Conservation (phyloP, 768 basidiomycete genomes). For the Boletus bicolor region DNA sequence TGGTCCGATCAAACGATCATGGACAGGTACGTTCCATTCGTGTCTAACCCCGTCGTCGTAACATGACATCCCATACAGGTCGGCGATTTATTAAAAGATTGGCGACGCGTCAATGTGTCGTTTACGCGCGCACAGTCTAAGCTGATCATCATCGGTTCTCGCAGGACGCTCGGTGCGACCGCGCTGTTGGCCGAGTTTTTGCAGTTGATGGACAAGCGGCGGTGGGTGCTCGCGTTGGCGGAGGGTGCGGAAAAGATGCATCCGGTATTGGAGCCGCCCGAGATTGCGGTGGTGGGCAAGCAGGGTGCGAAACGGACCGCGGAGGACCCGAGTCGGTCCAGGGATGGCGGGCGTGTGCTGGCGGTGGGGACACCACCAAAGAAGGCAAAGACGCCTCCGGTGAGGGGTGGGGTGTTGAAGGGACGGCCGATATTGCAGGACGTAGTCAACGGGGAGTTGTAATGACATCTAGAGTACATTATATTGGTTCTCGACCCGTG, state of each 20-base stretch:
- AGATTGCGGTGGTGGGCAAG: conserved; percentile 7
- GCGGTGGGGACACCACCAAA: conserved; percentile 24
- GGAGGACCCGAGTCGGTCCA: not conserved
- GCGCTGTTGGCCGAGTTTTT: conserved; percentile 74
- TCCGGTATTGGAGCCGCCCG: conserved; percentile 27
- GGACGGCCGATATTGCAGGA: conserved; percentile 62
- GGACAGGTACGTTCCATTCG: conserved; percentile 55
- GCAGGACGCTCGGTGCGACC: conserved; percentile 63
- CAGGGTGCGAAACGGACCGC: conserved; percentile 14
- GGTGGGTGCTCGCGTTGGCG: conserved; percentile 69
- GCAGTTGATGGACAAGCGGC: conserved; percentile 61
- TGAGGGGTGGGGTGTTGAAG: conserved; percentile 45
- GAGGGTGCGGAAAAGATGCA: conserved; percentile 54
- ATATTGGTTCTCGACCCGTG: not conserved
- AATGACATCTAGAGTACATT: not conserved
- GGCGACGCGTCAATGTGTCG: conserved; percentile 95
- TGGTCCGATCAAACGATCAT: conserved; percentile 83
- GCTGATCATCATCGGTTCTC: conserved; percentile 86
- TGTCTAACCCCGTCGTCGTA: not conserved
- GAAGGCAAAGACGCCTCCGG: conserved; percentile 35
- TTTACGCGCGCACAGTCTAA: conserved; percentile 92
- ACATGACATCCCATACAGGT: conserved; percentile 45
- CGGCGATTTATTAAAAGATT: conserved; percentile 92
- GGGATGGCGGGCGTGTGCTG: not conserved
- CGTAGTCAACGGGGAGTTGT: conserved; percentile 44